Conservation (phyloP, 805 yeast genomes). For the Barnettozyma botsteinii region DNA sequence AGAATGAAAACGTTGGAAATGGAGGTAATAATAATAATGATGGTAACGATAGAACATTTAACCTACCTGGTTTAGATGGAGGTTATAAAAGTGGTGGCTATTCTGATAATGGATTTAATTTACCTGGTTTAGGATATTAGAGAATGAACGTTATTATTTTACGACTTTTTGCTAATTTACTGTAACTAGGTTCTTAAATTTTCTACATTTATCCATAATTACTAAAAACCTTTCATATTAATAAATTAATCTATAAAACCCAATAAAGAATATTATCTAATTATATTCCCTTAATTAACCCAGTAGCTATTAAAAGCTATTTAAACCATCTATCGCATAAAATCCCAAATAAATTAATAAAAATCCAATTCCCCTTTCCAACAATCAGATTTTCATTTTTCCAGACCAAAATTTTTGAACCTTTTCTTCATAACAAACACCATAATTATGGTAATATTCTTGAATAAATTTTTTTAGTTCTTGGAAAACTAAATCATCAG, state of each 20-base stretch:
- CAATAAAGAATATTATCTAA: too few species aligned
- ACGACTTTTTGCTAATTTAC: too few species aligned
- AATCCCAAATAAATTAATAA: background rate
- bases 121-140: conserved; percentile 16
- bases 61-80: conserved; percentile 18
- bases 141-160: too few species aligned
- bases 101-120: conserved; percentile 9
- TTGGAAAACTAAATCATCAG: conserved; percentile 14
- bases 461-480: conserved; percentile 29
- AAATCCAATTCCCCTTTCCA: background rate
- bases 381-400: background rate
- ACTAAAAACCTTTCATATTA: too few species aligned
- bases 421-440: conserved; percentile 26
- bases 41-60: conserved; percentile 8
- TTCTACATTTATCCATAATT: too few species aligned
- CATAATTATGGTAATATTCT: conserved; percentile 30
- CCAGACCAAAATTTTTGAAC: conserved; percentile 24
- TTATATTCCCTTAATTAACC: too few species aligned
- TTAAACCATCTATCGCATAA: background rate
- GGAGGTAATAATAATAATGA: conserved; percentile 4
- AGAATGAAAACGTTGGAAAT: conserved; percentile 26
- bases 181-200: too few species aligned
- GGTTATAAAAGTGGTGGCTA: conserved; percentile 4
- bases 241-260: too few species aligned
- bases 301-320: too few species aligned